Conservation (phyloP, 1,139 yeast genomes). For the Sugiyamaella novakii region DNA sequence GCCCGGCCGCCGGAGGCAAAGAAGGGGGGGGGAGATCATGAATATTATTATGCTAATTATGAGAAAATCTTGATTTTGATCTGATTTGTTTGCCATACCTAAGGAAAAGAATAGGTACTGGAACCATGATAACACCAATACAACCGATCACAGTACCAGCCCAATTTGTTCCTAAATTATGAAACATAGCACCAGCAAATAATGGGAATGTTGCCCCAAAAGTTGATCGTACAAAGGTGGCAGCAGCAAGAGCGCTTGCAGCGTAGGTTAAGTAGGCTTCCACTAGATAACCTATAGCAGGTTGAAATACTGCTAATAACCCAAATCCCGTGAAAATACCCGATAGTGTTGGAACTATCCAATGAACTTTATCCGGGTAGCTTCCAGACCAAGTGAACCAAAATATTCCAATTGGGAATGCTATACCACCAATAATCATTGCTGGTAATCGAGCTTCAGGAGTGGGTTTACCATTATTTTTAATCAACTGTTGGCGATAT, state of each 20-base stretch:
- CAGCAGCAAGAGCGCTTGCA: conserved; percentile 80
- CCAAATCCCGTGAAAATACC: conserved; percentile 76
- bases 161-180: conserved; percentile 75
- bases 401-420: conserved; percentile 74
- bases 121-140: conserved; percentile 60
- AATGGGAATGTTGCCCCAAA: conserved; percentile 80
- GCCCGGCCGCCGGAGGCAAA: too few relatives aligned
- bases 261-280: conserved; percentile 79
- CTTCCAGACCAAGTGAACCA: conserved; percentile 87
- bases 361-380: conserved; percentile 64
- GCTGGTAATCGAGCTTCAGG: conserved; percentile 82
- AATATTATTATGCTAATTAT: too few relatives aligned
- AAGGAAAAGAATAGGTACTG: conserved; percentile 75
- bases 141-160: conserved; percentile 79
- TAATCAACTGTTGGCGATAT: conserved; percentile 47
- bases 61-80: conserved; percentile 50
- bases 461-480: conserved; percentile 59
- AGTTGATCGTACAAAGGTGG: conserved; percentile 77
- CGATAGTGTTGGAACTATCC: conserved; percentile 80
- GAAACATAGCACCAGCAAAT: conserved; percentile 75
- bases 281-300: conserved; percentile 76
- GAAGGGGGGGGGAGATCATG: too few relatives aligned
- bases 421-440: conserved; percentile 65
- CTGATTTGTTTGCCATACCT: conserved; percentile 59
- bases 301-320: conserved; percentile 70